Evolutionary conservation across 2,329 filamentous ascomycete genomes (phyloP).

Genomic region (Ascocoryne sarcoides): DNA sequence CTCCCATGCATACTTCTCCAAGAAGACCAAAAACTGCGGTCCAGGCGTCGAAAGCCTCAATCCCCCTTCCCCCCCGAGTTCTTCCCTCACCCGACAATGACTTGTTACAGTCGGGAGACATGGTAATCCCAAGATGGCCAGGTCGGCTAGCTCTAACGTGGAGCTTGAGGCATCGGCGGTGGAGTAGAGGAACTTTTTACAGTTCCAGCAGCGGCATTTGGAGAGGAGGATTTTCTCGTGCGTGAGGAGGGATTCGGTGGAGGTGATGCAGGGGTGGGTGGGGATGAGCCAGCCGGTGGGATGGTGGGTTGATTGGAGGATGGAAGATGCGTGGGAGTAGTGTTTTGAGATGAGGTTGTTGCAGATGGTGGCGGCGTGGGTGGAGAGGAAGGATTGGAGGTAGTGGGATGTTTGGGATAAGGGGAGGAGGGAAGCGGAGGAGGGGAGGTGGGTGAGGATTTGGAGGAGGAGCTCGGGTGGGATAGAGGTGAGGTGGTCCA

Average conservation of each 20-base stretch:
- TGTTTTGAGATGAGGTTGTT: conserved; percentile 12
- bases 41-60: conserved; percentile 7
- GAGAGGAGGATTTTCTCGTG: conserved; percentile 7
- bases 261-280: conserved; percentile 9
- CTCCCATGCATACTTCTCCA: conserved; percentile 14
- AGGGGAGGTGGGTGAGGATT: conserved; percentile 18
- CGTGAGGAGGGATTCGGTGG: conserved; percentile 6
- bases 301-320: conserved; percentile 8
- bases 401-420: conserved; percentile 13
- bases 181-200: conserved; percentile 2
- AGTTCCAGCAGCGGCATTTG: conserved; percentile 6
- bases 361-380: conserved; percentile 16
- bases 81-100: background rate
- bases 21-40: conserved; percentile 16
- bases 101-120: conserved; percentile 1
- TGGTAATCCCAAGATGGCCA: background rate
- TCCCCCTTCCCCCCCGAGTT: background rate
- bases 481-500: conserved; percentile 10
- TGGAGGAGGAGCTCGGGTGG: conserved; percentile 33
- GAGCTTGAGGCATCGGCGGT: conserved; percentile 1
- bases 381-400: conserved; percentile 13
- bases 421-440: conserved; percentile 7
- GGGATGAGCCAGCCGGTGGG: conserved; percentile 16
- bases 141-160: background rate
- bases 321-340: conserved; percentile 4